These are phyloP conservation scores for Xylaria sp. DNA, from an alignment of 2,329 filamentous ascomycete genomes.

Conservation along the genomic window DNA sequence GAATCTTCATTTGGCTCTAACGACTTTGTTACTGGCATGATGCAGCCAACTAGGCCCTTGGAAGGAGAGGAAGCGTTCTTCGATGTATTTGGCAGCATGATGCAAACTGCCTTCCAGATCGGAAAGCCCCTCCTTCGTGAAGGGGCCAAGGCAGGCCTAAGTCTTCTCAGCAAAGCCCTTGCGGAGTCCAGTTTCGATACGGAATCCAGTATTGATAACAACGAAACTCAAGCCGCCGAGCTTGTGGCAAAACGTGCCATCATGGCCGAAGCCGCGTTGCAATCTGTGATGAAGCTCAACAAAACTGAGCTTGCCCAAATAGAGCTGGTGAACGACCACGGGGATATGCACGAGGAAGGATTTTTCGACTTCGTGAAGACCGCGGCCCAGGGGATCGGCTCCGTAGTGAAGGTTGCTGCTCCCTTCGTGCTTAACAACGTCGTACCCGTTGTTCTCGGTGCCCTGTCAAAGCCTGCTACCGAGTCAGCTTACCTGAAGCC, in stretches of 20 bases:
- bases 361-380: constrained; percentile 18
- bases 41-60: constrained; percentile 7
- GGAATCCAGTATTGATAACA: neutral
- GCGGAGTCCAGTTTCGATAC: constrained; percentile 12
- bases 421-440: neutral
- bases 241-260: constrained; percentile 15
- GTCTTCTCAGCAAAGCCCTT: constrained; percentile 1
- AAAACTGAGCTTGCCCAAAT: constrained; percentile 2
- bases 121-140: constrained; percentile 8
- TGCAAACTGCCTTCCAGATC: neutral
- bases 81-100: neutral
- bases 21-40: constrained; percentile 9
- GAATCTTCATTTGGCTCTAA: constrained; percentile 13
- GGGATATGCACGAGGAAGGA: constrained; percentile 11
- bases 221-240: constrained; percentile 14
- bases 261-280: constrained; percentile 17
- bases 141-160: neutral
- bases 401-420: neutral
- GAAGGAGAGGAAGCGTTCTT: constrained; percentile 20
- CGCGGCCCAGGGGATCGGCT: constrained; percentile 8
- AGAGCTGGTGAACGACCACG: neutral
- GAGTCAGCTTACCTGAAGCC: neutral
- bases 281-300: constrained; percentile 12
- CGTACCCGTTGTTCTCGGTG: constrained; percentile 9
- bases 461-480: constrained; percentile 3